Percentiles rank a stretch among this genome's conserved stretches.
Evolutionary conservation across 2,329 filamentous ascomycete species (phyloP).

Genomic region (Pseudocercospora fijiensis): DNA sequence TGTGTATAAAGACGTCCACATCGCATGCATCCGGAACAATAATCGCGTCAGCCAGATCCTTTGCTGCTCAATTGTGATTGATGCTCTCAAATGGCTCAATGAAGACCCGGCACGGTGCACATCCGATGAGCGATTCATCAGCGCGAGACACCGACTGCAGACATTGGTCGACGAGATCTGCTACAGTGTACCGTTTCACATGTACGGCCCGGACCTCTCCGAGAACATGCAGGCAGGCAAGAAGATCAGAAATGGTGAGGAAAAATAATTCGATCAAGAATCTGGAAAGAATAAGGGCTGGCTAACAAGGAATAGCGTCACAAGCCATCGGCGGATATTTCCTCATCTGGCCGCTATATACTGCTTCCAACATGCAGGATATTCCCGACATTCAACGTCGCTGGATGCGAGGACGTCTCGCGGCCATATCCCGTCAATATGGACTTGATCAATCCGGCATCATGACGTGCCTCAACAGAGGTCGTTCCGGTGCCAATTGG

Average conservation of each 20-base stretch:
- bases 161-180: slow-evolving; percentile 14
- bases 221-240: not conserved
- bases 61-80: slow-evolving; percentile 10
- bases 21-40: slow-evolving; percentile 12
- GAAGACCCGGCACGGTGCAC: not conserved
- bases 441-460: slow-evolving; percentile 9
- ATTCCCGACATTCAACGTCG: slow-evolving; percentile 12
- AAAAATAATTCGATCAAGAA: not conserved
- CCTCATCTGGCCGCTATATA: slow-evolving; percentile 14
- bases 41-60: slow-evolving; percentile 14
- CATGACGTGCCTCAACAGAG: slow-evolving; percentile 5
- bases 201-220: slow-evolving; percentile 4
- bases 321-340: slow-evolving; percentile 13
- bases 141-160: slow-evolving; percentile 7
- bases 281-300: not conserved
- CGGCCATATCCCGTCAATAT: slow-evolving; percentile 8
- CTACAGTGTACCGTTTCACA: slow-evolving; percentile 15
- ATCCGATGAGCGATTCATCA: slow-evolving; percentile 5
- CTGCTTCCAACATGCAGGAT: slow-evolving; percentile 8
- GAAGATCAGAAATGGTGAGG: not conserved
- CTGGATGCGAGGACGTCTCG: slow-evolving; percentile 11
- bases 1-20: slow-evolving; percentile 13
- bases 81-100: slow-evolving; percentile 16
- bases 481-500: slow-evolving; percentile 4
- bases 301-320: not conserved